Evolutionary conservation across 306 rosid genomes (phyloP), one percentile per base, ranked within the genome.

Genomic region (Ceratonia siliqua): DNA sequence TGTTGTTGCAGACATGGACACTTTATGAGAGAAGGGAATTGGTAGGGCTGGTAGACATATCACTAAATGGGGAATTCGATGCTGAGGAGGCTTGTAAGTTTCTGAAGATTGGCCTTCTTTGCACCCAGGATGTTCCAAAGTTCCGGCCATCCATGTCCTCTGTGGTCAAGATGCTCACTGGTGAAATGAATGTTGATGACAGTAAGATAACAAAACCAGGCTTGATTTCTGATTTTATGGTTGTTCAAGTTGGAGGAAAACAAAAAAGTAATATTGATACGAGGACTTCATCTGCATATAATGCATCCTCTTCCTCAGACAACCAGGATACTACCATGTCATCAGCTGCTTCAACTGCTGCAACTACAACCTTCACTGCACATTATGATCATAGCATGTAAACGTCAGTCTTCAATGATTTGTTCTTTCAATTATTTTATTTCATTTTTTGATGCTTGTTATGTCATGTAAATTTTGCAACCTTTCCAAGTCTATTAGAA

Each of bases 101-200:
- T 76, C 86, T 95, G 64, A 92, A 87, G 82, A 86, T 95, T 54
- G 92, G 90, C 61, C 97, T 95, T 68, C 92, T 95, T 41, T 95
- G 99, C 85, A 92, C 99, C 5, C 99, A 95, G 72, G 97, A 92
- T 78, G 56, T 87, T 49, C 97, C 92, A 0, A 90, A 86, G 79
- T 87, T 76, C 54, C 88, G 99, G 68, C 99, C 99, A 8, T 81
- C 99, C 11, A 95, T 95, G 98, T 85, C 99, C 50, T 73, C 91
- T 0, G 99, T 92, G 76, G 92, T 95, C 21, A 89, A 89, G 91
- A 90, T 95, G 97, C 90, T 95, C 32, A 90, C 81, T 0, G 90
- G 97, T 35, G 62, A 89, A 82, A 85, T 71, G 43, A 55, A 72
- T 18, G 76, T 90, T 0, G 59, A 86, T 46, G 81, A 89, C 39